A percentile compares a stretch with the other conserved stretches of the same genome.
Evolutionary conservation across 768 basidiomycete genomes (phyloP).

Genomic region (Phaffia tasmanica): DNA sequence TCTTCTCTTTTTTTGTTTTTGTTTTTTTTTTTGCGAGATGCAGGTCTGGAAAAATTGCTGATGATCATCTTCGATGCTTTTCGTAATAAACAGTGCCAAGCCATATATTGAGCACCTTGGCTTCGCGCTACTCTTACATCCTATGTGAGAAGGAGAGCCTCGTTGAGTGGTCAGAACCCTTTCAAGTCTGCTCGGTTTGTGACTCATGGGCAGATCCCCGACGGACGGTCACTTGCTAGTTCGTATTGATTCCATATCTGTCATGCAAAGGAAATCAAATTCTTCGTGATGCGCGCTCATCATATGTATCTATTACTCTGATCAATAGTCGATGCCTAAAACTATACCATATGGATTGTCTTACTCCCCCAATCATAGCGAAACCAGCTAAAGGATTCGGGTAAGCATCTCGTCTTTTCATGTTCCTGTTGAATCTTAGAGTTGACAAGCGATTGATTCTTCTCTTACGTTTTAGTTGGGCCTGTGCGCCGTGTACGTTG

Average conservation of each 20-base stretch:
- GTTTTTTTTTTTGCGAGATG: constrained; percentile 22
- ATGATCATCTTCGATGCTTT: not conserved
- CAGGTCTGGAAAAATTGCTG: not conserved
- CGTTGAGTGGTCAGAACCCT: constrained; percentile 71
- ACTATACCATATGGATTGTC: constrained; percentile 21
- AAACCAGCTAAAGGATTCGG: constrained; percentile 23
- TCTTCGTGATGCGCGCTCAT: not conserved
- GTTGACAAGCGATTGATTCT: not conserved
- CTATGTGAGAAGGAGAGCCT: constrained; percentile 89
- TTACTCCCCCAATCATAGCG: constrained; percentile 5
- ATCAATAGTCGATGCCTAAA: constrained; percentile 9
- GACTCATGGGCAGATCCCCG: constrained; percentile 80
- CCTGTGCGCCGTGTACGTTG: constrained; percentile 8
- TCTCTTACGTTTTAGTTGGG: not conserved
- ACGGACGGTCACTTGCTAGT: constrained; percentile 36
- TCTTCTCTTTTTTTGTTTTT: constrained; percentile 23
- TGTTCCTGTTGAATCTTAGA: not conserved
- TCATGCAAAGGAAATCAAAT: not conserved
- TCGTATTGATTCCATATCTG: not conserved
- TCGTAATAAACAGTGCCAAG: constrained; percentile 52
- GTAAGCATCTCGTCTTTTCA: not conserved
- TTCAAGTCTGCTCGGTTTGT: constrained; percentile 78
- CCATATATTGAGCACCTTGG: constrained; percentile 63
- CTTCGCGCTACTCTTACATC: constrained; percentile 81
- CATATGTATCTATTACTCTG: not conserved